Base-by-base conservation (phyloP, 140 eudicot species). In the Senecio squalidus region DNA sequence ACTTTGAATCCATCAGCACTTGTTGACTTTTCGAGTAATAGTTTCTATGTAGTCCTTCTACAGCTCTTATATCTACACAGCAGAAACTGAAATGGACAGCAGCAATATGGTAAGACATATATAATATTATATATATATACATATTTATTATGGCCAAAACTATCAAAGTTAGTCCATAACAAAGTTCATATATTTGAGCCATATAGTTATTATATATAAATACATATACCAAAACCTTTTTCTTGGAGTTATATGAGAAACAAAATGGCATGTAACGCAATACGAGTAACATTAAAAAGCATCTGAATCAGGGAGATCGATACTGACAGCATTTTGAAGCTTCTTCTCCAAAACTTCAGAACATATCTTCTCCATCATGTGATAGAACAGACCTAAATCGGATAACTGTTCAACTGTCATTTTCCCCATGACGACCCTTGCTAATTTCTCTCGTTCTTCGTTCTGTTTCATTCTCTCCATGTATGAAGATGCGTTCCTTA, bases 401-500 rank as follows among this genome's bases (percentile, higher is more conserved):
- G 94, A 77, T 31, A 90, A 44, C 34, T 90, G 94, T 45, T 86
- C 97, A 9, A 74, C 67, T 31, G 88, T 43, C 97, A 90, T 86
- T 48, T 83, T 90, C 59, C 75, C 94, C 77, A 90, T 85, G 28
- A 80, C 70, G 40, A 53, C 79, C 73, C 74, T 82, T 11, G 94
- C 95, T 17, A 86, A 39, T 55, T 60, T 81, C 63, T 80, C 95
- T 40, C 76, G 80, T 47, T 76, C 90, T 27, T 79, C 83, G 5
- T 53, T 53, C 13, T 14, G 6, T 24, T 54, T 54, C 43, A 54
- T 28, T 54, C 16, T 54, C 27, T 16, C 43, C 60, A 54, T 54
- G 27, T 16, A 54, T 9, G 43, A 54, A 16, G 60, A 29, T 15
- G 60, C 60, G 9, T 54, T 54, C 40, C 60, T 54, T 7, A 29